Conservation (phyloP, 2,329 filamentous ascomycete species). For the Diaporthe amygdali region DNA sequence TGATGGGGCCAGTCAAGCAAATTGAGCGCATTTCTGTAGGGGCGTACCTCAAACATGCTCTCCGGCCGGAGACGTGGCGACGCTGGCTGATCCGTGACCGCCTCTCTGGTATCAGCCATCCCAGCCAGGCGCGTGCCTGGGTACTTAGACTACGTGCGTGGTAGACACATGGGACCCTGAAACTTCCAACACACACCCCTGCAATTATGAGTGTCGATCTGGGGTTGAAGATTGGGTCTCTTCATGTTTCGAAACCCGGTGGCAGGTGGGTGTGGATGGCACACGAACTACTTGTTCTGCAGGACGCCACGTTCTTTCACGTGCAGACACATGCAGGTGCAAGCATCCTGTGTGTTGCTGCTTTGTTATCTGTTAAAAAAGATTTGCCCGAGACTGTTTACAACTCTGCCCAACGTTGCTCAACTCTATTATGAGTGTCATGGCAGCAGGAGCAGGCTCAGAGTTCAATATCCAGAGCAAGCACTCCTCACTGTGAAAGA, state of each 20-base stretch:
- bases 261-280: background rate
- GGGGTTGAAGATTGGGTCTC: background rate
- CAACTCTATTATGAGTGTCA: background rate
- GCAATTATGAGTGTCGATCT: background rate
- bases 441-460: background rate
- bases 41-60: slow-evolving; percentile 4
- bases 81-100: background rate
- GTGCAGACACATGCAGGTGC: background rate
- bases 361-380: background rate
- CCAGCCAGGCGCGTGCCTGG: background rate
- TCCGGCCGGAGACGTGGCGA: background rate
- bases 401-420: background rate
- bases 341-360: background rate
- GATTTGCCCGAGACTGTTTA: background rate
- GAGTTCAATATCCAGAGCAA: background rate
- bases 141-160: no score
- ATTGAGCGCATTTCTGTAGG: background rate
- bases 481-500: background rate
- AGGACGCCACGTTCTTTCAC: background rate
- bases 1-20: background rate
- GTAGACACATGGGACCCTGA: background rate
- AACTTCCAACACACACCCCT: background rate
- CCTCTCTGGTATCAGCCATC: background rate
- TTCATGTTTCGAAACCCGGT: background rate
- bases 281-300: background rate